phyloP scores from a whole-genome alignment of 495 filamentous ascomycete genomes.

The Podospora comata region DNA sequence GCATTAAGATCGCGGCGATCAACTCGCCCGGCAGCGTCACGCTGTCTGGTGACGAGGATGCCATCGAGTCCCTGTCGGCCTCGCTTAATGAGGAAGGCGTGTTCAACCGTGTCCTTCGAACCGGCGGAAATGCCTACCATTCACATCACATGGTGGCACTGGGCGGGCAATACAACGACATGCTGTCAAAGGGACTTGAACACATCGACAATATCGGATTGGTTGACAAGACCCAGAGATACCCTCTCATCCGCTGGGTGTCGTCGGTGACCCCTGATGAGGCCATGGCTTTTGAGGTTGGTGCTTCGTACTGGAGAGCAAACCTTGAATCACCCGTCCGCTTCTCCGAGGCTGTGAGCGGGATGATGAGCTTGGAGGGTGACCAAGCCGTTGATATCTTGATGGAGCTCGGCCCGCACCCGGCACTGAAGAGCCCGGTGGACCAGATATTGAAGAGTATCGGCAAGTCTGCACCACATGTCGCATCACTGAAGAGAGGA shows the following conservation, averaged over 20 bases:
- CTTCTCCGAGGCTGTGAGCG: conserved; percentile 41
- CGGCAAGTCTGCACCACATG: conserved; percentile 33
- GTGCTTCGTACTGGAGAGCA: conserved; percentile 42
- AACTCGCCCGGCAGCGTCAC: conserved; percentile 42
- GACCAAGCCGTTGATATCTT: conserved; percentile 20
- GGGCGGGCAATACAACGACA: neutral
- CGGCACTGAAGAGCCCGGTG: conserved; percentile 48
- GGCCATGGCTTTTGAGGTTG: conserved; percentile 13
- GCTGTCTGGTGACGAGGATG: conserved; percentile 36
- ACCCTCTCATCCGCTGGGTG: conserved; percentile 7
- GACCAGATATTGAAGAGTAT: conserved; percentile 39
- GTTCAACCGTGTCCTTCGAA: conserved; percentile 42
- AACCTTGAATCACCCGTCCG: conserved; percentile 48
- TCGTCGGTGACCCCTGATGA: conserved; percentile 22
- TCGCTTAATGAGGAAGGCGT: conserved; percentile 30
- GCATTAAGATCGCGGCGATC: conserved; percentile 38
- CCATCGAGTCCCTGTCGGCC: conserved; percentile 30
- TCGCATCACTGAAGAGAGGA: conserved; percentile 33
- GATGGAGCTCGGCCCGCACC: conserved; percentile 58
- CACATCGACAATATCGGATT: neutral
- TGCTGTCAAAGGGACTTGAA: too few relatives aligned
- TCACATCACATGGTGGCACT: conserved; percentile 44
- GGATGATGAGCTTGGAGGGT: conserved; percentile 8
- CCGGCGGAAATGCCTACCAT: conserved; percentile 51
- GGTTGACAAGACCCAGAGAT: neutral